These are phyloP conservation scores for Termitomyces heimii DNA, from an alignment of 768 basidiomycete genomes.

Conservation along the genomic window DNA sequence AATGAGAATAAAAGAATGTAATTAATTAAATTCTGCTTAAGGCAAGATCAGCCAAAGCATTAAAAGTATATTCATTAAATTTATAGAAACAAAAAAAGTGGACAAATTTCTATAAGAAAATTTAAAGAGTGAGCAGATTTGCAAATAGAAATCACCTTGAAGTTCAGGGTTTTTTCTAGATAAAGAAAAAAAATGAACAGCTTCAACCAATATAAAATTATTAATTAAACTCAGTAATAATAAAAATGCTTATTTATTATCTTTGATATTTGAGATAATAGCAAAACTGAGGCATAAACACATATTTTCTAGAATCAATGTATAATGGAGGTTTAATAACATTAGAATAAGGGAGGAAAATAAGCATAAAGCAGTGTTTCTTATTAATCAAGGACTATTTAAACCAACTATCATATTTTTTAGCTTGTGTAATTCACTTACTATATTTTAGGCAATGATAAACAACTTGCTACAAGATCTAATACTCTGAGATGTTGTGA, in stretches of 20 bases:
- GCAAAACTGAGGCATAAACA: constrained; percentile 9
- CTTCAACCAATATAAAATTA: constrained; percentile 25
- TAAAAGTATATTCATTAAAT: constrained; percentile 22
- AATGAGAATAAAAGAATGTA: no score
- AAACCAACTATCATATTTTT: no score
- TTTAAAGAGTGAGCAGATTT: neutral
- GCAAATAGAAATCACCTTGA: constrained; percentile 9
- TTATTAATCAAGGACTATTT: neutral
- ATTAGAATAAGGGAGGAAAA: constrained; percentile 27
- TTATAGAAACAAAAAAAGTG: constrained; percentile 14
- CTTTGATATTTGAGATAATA: no score
- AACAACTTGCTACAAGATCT: no score
- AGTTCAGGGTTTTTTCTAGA: constrained; percentile 20
- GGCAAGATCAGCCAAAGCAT: constrained; percentile 16
- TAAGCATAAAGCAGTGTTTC: constrained; percentile 36
- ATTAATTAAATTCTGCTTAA: constrained; percentile 24
- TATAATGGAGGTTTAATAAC: constrained; percentile 33
- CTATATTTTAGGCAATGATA: no score
- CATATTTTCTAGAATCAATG: constrained; percentile 31
- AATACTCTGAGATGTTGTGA: no score
- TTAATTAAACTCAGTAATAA: no score
- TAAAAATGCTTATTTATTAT: no score
- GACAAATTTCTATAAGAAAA: neutral
- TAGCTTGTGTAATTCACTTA: no score
- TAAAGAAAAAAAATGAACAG: neutral